phyloP scores from a whole-genome alignment of 2,329 filamentous ascomycete species.

The Alternaria brassicicola region DNA sequence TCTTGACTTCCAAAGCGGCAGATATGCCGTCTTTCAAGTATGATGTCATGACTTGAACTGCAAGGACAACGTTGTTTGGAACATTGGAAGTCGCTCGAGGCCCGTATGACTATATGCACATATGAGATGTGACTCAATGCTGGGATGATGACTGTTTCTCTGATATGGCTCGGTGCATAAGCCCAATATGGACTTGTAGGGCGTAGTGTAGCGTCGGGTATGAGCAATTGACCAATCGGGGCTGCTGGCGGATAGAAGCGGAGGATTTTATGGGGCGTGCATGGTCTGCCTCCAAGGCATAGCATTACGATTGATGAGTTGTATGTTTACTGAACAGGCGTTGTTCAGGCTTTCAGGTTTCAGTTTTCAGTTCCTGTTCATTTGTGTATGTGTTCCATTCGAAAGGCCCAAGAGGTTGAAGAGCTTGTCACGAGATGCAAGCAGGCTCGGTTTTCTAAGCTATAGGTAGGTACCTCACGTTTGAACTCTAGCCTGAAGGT shows the following conservation, averaged over 20 bases:
- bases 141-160: not conserved
- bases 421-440: not conserved
- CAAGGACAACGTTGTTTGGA: not conserved
- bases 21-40: not conserved
- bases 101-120: not conserved
- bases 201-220: not conserved
- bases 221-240: constrained; percentile 10
- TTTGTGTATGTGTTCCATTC: not conserved
- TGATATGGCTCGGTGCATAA: not conserved
- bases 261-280: not conserved
- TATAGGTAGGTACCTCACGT: not conserved
- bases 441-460: not conserved
- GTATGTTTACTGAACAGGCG: not conserved
- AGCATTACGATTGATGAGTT: not conserved
- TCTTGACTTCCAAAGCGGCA: constrained; percentile 18
- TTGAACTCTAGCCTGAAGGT: not conserved
- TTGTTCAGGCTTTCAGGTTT: not conserved
- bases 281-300: not conserved
- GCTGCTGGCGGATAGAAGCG: not conserved
- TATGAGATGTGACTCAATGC: constrained; percentile 3
- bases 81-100: not conserved
- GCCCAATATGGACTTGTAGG: constrained; percentile 2
- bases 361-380: not conserved
- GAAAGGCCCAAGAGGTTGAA: not conserved
- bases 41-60: constrained; percentile 22